Evolutionary conservation across 176 grass and related monocot genomes (phyloP).

Genomic region (Elymus sibiricus): DNA sequence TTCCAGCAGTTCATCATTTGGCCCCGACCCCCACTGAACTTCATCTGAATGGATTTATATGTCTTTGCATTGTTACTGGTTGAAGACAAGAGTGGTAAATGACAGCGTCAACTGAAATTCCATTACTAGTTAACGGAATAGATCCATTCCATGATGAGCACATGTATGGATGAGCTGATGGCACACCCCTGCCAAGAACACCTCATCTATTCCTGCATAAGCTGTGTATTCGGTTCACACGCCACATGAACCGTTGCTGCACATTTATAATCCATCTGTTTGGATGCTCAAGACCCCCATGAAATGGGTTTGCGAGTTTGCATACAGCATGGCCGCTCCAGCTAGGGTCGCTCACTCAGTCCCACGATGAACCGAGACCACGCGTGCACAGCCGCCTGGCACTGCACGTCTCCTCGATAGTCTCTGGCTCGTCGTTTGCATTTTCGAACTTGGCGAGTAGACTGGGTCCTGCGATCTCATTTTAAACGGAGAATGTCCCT

Average conservation of each 20-base stretch:
- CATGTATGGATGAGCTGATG: neutral
- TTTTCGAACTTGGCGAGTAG: too few species aligned
- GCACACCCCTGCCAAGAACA: neutral
- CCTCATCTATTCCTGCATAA: neutral
- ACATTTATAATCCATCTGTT: neutral
- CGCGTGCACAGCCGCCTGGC: neutral
- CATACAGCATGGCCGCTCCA: neutral
- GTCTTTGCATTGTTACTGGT: too few species aligned
- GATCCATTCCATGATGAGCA: too few species aligned
- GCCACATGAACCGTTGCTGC: neutral
- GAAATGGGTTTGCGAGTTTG: neutral
- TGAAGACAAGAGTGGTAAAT: too few species aligned
- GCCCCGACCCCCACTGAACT: too few species aligned
- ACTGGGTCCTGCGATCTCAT: too few species aligned
- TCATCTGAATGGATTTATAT: too few species aligned
- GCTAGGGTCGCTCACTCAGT: neutral
- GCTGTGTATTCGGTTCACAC: neutral
- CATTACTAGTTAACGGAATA: too few species aligned
- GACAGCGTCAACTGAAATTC: too few species aligned
- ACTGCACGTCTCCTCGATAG: neutral
- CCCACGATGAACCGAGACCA: constrained; percentile 34
- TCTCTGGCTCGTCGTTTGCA: too few species aligned
- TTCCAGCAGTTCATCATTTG: too few species aligned
- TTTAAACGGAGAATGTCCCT: too few species aligned
- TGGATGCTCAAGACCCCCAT: neutral